Conservation (phyloP, 2,329 filamentous ascomycete genomes). For the Fusarium sp. region DNA sequence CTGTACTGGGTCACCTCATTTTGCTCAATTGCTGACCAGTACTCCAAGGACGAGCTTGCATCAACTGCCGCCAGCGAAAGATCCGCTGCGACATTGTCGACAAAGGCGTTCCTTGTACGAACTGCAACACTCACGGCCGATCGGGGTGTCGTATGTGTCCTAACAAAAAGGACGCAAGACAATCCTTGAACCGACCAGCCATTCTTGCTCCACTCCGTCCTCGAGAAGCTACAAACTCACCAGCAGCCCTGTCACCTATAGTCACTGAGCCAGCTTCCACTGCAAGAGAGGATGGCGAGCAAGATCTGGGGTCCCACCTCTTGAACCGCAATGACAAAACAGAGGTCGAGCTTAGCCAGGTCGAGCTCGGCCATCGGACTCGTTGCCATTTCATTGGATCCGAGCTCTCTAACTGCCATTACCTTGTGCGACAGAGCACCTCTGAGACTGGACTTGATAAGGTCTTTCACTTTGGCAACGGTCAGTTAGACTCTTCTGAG, state of each 20-base stretch:
- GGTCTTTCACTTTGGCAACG: constrained; percentile 11
- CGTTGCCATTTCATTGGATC: constrained; percentile 7
- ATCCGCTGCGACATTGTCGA: constrained; percentile 1
- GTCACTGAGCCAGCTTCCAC: not conserved
- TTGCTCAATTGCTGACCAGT: accelerated
- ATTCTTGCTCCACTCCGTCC: not conserved
- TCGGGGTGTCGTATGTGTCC: not conserved
- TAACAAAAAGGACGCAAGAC: not conserved
- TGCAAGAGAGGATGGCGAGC: not conserved
- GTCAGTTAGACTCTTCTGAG: not conserved
- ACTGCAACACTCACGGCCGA: not conserved
- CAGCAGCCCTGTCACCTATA: not conserved
- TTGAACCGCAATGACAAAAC: not conserved
- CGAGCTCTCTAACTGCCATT: constrained; percentile 1
- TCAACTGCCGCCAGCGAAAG: constrained; percentile 4
- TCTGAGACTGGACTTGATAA: not conserved
- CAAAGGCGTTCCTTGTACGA: constrained; percentile 5
- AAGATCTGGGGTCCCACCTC: not conserved
- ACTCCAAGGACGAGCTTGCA: not conserved
- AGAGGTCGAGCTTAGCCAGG: not conserved
- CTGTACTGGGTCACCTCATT: accelerated
- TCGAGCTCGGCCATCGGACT: constrained; percentile 8
- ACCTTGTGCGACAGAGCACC: not conserved
- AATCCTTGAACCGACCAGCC: not conserved
- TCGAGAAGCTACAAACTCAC: not conserved